Base-by-base conservation (phyloP, 169 alveolate genomes). In the Plasmodium berghei region DNA sequence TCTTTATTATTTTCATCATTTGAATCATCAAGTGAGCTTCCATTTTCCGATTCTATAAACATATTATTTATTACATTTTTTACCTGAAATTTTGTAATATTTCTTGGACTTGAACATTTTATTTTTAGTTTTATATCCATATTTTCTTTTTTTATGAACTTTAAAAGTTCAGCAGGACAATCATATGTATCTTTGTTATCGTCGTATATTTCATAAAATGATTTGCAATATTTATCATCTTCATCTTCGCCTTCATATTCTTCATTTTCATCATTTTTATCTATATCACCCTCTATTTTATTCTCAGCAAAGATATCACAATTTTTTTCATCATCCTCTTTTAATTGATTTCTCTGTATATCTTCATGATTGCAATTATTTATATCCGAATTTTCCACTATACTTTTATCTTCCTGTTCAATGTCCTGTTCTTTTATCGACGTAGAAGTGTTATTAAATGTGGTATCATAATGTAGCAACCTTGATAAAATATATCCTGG, bases 101-200 rank as follows among this genome's bases (percentile, higher is more conserved):
- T 92, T 52, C 93, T 48, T 9, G 94, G 92, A 46, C 90, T 83
- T 42, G 94, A 87, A 26, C 94, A 92, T 46, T 89, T 92, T 4
- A 92, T 92, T 48, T 87, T 88, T 42, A 92, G 72, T 77, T 88
- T 73, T 69, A 93, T 86, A 16, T 92, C 87, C 87, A 74, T 89
- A 59, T 88, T 91, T 26, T 72, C 87, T 34, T 75, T 88, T 70
- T 73, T 89, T 26, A 92, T 92, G 67, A 92, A 92, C 73, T 75
- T 72, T 34, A 70, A 49, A 12, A 92, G 91, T 22, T 92, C 85
- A 8, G 54, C 75, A n/a, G 95, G 95, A 14, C 92, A 87, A 40
- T 61, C 88, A 54, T 66, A 75, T 12, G 91, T 89, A 77, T 87
- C 93, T 3, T 74, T 88, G 20, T 87, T 75, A 45, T 87, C 89